Evolutionary conservation across 768 basidiomycete species (phyloP).

Genomic region (Hypsizygus marmoreus): DNA sequence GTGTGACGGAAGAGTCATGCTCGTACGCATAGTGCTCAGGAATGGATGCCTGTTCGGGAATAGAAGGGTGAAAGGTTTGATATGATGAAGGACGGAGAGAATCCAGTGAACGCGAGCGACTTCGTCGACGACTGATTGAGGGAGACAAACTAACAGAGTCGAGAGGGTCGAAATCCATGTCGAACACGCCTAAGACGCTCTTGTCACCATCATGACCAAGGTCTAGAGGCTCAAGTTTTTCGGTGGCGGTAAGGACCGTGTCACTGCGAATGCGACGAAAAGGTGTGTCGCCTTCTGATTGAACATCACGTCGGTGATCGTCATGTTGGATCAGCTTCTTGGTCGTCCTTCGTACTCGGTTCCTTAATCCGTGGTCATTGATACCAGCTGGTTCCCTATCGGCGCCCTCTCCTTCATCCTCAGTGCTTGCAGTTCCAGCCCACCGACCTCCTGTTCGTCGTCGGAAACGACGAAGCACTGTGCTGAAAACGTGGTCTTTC

Average conservation of each 20-base stretch:
- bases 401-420: too few species aligned
- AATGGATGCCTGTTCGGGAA: slow-evolving; percentile 30
- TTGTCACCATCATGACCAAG: slow-evolving; percentile 29
- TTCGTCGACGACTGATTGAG: slow-evolving; percentile 43
- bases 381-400: too few species aligned
- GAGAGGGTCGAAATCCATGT: slow-evolving; percentile 40
- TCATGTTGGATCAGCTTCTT: slow-evolving; percentile 43
- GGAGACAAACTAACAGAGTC: slow-evolving; percentile 26
- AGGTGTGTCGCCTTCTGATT: slow-evolving; percentile 32
- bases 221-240: slow-evolving; percentile 36
- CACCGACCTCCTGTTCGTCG: slow-evolving; percentile 48
- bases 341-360: slow-evolving; percentile 29
- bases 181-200: slow-evolving; percentile 38
- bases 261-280: slow-evolving; percentile 73
- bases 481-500: slow-evolving; percentile 94
- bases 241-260: slow-evolving; percentile 41
- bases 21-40: slow-evolving; percentile 36
- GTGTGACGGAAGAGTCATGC: slow-evolving; percentile 54
- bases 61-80: slow-evolving; percentile 24
- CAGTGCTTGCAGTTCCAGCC: slow-evolving; percentile 40
- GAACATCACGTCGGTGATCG: slow-evolving; percentile 41
- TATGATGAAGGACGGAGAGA: slow-evolving; percentile 28
- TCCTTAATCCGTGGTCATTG: too few species aligned
- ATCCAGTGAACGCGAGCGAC: slow-evolving; percentile 45
- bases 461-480: slow-evolving; percentile 75